Percentiles rank a stretch among this genome's conserved stretches.
These are phyloP conservation scores for Cardamine chenopodiifolia DNA, from an alignment of 345 rosid species.

Conservation along the genomic window DNA sequence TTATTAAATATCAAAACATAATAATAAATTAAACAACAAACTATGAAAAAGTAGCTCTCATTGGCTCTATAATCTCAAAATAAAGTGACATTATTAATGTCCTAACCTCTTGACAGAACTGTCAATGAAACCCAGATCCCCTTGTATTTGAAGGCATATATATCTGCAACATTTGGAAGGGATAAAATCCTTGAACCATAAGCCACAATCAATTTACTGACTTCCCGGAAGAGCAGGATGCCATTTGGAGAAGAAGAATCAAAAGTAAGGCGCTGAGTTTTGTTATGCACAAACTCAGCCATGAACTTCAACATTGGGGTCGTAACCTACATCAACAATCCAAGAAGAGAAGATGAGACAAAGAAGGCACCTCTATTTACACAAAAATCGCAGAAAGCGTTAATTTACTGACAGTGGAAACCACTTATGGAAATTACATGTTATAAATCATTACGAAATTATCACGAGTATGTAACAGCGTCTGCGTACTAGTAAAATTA, in stretches of 20 bases:
- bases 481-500: background rate
- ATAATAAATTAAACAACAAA: conserved; percentile 4
- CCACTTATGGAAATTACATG: background rate
- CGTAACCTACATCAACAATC: conserved; percentile 69
- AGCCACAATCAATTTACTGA: conserved; percentile 92
- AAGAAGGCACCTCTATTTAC: conserved; percentile 3
- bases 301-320: conserved; percentile 93
- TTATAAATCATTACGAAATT: background rate
- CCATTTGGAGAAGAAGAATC: conserved; percentile 99
- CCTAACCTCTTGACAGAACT: conserved; percentile 88
- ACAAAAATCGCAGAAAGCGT: background rate
- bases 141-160: conserved; percentile 94
- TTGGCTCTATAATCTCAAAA: conserved; percentile 20
- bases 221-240: conserved; percentile 99
- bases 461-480: background rate
- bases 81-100: too few relatives aligned
- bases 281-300: conserved; percentile 98
- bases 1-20: conserved; percentile 9
- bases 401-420: conserved; percentile 1
- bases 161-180: conserved; percentile 91
- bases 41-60: conserved; percentile 4
- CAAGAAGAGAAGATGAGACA: conserved; percentile 30
- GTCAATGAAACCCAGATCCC: conserved; percentile 96
- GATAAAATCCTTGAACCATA: conserved; percentile 94
- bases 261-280: conserved; percentile 91